These are phyloP conservation scores for Dianthus caryophyllus DNA, from an alignment of 148 eudicot species.

Conservation along the genomic window DNA sequence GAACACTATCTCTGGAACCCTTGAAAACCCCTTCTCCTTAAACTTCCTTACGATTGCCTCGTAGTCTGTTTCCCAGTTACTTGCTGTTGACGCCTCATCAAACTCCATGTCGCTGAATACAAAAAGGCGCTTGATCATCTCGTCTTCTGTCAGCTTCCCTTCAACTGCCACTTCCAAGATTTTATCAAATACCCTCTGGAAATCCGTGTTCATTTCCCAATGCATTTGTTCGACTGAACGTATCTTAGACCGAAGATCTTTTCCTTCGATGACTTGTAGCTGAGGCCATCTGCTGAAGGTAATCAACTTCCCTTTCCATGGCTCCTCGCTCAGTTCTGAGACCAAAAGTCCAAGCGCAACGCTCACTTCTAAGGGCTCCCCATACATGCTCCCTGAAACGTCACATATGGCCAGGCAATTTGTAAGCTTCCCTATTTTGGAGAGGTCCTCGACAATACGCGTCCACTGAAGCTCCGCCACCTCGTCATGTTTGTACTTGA, in stretches of 20 bases:
- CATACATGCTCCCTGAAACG: slow-evolving; percentile 40
- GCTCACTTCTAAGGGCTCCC: slow-evolving; percentile 38
- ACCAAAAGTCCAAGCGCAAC: slow-evolving; percentile 39
- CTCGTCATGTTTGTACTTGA: background rate
- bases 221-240: slow-evolving; percentile 15
- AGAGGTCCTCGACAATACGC: too few species aligned
- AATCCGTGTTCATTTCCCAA: slow-evolving; percentile 25
- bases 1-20: slow-evolving; percentile 33
- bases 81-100: slow-evolving; percentile 24
- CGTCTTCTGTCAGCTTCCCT: slow-evolving; percentile 21
- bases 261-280: slow-evolving; percentile 26
- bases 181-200: slow-evolving; percentile 37
- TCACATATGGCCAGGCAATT: slow-evolving; percentile 48
- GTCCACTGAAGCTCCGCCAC: too few species aligned
- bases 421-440: too few species aligned
- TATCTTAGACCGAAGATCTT: slow-evolving; percentile 16
- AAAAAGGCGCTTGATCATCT: slow-evolving; percentile 30
- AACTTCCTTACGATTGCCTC: slow-evolving; percentile 24
- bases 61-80: slow-evolving; percentile 31
- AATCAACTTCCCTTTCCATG: slow-evolving; percentile 36
- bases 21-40: slow-evolving; percentile 23
- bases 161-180: slow-evolving; percentile 27
- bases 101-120: slow-evolving; percentile 38
- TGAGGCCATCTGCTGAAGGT: slow-evolving; percentile 25
- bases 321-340: slow-evolving; percentile 31